A percentile compares a stretch with the other conserved stretches of the same genome.
Conservation (phyloP, 2,329 filamentous ascomycete species). For the Fusarium robinianum region DNA sequence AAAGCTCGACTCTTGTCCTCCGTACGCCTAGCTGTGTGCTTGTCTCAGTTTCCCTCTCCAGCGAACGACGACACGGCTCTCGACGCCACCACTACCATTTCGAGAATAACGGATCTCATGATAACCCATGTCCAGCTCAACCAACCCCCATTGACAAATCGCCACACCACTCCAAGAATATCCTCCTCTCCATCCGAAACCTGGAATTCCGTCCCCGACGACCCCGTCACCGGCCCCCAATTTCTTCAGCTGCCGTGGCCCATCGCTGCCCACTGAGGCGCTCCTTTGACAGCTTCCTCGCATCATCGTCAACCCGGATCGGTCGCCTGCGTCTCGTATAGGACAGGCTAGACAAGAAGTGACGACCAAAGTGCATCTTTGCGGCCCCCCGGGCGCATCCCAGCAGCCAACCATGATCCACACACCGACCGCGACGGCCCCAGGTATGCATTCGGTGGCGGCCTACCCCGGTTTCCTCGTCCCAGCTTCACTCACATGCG, state of each 20-base stretch:
- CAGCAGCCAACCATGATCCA: conserved; percentile 36
- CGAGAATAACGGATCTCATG: conserved; percentile 7
- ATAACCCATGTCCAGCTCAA: conserved; percentile 17
- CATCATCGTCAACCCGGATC: conserved; percentile 11
- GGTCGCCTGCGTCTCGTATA: conserved; percentile 22
- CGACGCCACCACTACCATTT: conserved; percentile 19
- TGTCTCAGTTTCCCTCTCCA: conserved; percentile 19
- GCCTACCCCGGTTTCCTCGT: conserved; percentile 17
- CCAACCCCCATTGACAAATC: conserved; percentile 16
- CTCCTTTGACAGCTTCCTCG: conserved; percentile 9
- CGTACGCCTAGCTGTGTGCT: too few species aligned
- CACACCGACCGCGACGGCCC: conserved; percentile 27
- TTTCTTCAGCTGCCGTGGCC: conserved; percentile 5
- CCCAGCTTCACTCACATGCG: conserved; percentile 21
- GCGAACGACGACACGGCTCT: conserved; percentile 9
- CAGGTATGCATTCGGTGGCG: conserved; percentile 32
- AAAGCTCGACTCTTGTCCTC: neutral
- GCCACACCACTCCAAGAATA: conserved; percentile 13
- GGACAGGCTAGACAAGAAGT: conserved; percentile 19
- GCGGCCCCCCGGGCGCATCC: conserved; percentile 28
- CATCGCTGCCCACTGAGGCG: conserved; percentile 9
- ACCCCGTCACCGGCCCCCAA: conserved; percentile 6
- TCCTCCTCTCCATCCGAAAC: conserved; percentile 12
- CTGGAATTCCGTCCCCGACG: conserved; percentile 11
- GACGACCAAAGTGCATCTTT: conserved; percentile 11